phyloP scores from a whole-genome alignment of 306 rosid genomes.

The Alnus rubra region DNA sequence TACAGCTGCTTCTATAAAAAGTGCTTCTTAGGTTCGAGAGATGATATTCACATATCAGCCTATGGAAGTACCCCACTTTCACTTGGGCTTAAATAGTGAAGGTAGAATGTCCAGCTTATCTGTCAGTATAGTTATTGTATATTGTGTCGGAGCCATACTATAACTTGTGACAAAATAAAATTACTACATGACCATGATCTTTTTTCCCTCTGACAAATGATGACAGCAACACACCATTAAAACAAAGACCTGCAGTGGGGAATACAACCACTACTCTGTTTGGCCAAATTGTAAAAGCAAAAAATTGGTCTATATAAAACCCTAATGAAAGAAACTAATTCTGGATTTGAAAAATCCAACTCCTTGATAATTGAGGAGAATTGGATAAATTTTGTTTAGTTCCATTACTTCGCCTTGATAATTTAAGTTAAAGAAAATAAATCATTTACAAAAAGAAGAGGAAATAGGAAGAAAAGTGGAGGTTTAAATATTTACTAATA shows the following conservation, averaged over 20 bases:
- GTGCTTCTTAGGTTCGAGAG: constrained; percentile 15
- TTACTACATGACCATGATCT: background rate
- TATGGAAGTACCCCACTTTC: constrained; percentile 2
- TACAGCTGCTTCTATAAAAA: constrained; percentile 8
- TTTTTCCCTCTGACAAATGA: background rate
- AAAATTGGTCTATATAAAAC: background rate
- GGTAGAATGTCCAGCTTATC: background rate
- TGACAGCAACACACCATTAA: background rate
- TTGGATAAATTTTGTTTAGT: background rate
- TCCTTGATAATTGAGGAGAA: background rate
- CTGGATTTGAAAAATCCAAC: background rate
- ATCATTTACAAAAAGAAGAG: background rate
- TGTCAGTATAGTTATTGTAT: background rate
- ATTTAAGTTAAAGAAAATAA: background rate
- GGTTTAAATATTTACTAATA: background rate
- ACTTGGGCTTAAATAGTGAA: background rate
- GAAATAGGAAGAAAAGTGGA: background rate
- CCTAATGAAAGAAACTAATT: background rate
- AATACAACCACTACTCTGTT: background rate
- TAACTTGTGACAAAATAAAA: background rate
- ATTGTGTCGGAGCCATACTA: background rate
- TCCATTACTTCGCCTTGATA: background rate
- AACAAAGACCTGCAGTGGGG: background rate
- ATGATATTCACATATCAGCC: constrained; percentile 1
- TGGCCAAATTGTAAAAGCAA: background rate